Evolutionary conservation across 345 rosid genomes (phyloP).

Genomic region (Salix viminalis): DNA sequence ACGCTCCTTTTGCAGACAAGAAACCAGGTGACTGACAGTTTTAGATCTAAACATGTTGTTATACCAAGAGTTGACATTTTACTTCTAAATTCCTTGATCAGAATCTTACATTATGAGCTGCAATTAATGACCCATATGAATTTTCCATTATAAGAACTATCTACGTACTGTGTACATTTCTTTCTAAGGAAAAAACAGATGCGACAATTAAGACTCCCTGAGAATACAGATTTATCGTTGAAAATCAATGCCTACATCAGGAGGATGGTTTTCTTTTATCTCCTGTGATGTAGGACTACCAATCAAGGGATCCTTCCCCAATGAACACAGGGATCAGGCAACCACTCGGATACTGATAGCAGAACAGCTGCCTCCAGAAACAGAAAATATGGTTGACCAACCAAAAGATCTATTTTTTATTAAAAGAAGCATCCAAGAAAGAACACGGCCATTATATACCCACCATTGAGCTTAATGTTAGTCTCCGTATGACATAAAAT

Average conservation of each 20-base stretch:
- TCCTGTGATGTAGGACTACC: neutral
- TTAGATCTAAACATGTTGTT: neutral
- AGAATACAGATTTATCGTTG: neutral
- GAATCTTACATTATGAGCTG: neutral
- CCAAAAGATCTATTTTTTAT: slow-evolving; percentile 11
- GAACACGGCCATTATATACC: slow-evolving; percentile 9
- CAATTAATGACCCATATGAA: neutral
- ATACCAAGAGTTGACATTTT: neutral
- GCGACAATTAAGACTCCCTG: neutral
- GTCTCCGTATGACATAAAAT: slow-evolving; percentile 5
- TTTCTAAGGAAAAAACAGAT: neutral
- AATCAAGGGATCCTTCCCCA: neutral
- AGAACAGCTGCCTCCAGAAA: slow-evolving; percentile 3
- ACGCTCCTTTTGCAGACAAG: neutral
- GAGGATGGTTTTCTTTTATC: neutral
- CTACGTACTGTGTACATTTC: neutral
- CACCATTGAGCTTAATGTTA: slow-evolving; percentile 1
- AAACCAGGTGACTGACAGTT: neutral
- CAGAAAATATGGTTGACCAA: slow-evolving; percentile 20
- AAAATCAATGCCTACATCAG: neutral
- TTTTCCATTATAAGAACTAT: neutral
- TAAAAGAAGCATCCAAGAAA: slow-evolving; percentile 19
- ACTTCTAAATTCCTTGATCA: neutral
- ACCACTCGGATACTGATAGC: neutral
- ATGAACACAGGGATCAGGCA: neutral